phyloP scores from a whole-genome alignment of 768 basidiomycete species.

The Chlorophyllum brunneum region DNA sequence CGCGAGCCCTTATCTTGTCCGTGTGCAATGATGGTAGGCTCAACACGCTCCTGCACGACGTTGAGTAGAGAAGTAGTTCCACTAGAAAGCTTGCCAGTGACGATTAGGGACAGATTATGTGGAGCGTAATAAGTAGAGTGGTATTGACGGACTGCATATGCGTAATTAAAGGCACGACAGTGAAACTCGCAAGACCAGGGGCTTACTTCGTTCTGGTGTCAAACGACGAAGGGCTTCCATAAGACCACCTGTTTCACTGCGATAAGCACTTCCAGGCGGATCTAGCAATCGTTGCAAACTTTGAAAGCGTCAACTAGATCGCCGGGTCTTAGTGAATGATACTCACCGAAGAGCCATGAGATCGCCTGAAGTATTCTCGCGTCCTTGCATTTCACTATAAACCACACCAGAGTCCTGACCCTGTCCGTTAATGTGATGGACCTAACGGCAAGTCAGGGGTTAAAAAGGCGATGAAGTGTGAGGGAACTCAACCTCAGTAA shows the following conservation, averaged over 20 bases:
- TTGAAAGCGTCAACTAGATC: slow-evolving; percentile 6
- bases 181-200: background rate
- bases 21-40: slow-evolving; percentile 77
- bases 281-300: slow-evolving; percentile 82
- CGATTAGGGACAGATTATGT: slow-evolving; percentile 87
- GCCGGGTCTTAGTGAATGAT: background rate
- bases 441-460: slow-evolving; percentile 44
- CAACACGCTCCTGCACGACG: slow-evolving; percentile 79
- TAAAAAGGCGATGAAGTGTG: background rate
- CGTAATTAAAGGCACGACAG: background rate
- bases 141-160: slow-evolving; percentile 83
- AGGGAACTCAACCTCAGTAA: slow-evolving; percentile 47
- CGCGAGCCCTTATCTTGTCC: slow-evolving; percentile 64
- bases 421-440: slow-evolving; percentile 91
- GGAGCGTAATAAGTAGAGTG: slow-evolving; percentile 90
- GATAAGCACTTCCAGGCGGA: slow-evolving; percentile 79
- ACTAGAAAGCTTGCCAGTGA: slow-evolving; percentile 80
- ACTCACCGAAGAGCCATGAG: slow-evolving; percentile 82
- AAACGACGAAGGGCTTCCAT: slow-evolving; percentile 88
- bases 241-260: slow-evolving; percentile 95
- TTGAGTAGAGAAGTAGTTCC: slow-evolving; percentile 73
- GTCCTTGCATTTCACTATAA: slow-evolving; percentile 95
- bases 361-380: slow-evolving; percentile 90
- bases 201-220: slow-evolving; percentile 82
- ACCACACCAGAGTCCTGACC: slow-evolving; percentile 95